A percentile compares a stretch with the other conserved stretches of the same genome.
Evolutionary conservation across 2,329 filamentous ascomycete genomes (phyloP).

Genomic region (Venturia pyrina): DNA sequence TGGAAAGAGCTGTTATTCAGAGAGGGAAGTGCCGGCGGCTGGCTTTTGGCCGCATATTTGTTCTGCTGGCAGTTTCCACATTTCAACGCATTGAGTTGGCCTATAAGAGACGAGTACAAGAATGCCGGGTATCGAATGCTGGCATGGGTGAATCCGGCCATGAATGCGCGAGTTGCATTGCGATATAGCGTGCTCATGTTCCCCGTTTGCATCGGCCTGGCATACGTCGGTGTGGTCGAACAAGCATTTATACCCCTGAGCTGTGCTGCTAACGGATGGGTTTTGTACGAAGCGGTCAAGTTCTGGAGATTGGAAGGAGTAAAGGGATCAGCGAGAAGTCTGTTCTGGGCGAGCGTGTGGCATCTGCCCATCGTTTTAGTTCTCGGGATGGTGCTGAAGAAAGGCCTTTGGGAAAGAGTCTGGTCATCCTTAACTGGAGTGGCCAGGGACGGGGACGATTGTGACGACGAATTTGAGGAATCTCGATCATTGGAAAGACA

Average conservation of each 20-base stretch:
- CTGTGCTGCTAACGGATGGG: constrained; percentile 74
- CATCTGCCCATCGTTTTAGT: constrained; percentile 85
- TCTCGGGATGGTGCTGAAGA: constrained; percentile 84
- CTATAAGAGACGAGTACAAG: constrained; percentile 82
- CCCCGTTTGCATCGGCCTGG: constrained; percentile 73
- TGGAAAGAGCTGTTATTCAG: constrained; percentile 67
- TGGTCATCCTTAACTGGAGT: constrained; percentile 1
- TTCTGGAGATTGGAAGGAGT: constrained; percentile 75
- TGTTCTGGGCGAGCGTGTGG: constrained; percentile 99
- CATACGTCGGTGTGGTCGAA: constrained; percentile 71
- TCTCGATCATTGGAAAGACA: not conserved
- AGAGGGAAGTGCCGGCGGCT: constrained; percentile 62
- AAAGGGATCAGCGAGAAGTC: constrained; percentile 66
- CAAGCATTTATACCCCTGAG: constrained; percentile 77
- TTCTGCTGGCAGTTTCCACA: constrained; percentile 98
- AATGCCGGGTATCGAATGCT: constrained; percentile 61
- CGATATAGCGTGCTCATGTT: constrained; percentile 80
- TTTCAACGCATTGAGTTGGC: constrained; percentile 89
- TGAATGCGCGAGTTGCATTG: constrained; percentile 78
- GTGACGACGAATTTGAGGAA: constrained; percentile 7
- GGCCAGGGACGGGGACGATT: constrained; percentile 8
- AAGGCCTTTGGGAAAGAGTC: constrained; percentile 78
- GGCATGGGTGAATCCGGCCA: constrained; percentile 73
- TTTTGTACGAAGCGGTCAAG: constrained; percentile 64
- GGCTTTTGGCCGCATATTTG: constrained; percentile 74